Percentiles rank a stretch among this genome's conserved stretches.
phyloP scores from a whole-genome alignment of 2,329 filamentous ascomycete genomes.

The Fusarium chaquense region DNA sequence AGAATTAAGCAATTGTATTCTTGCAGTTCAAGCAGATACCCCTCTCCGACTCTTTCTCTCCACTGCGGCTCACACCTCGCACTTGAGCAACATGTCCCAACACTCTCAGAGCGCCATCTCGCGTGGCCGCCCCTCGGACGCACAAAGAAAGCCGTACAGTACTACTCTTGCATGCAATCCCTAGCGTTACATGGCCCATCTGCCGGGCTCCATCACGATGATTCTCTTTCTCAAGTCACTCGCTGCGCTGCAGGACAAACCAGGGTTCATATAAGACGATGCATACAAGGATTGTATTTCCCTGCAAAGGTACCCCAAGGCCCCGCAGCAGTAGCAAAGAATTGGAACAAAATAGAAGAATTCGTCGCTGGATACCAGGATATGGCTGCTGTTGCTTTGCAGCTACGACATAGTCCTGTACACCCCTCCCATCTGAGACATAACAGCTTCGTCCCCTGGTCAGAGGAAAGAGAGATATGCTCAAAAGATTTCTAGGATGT shows the following conservation, averaged over 20 bases:
- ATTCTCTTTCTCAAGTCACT: constrained; percentile 6
- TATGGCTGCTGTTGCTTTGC: neutral
- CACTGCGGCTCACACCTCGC: constrained; percentile 37
- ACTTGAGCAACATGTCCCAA: constrained; percentile 34
- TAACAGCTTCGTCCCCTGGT: constrained; percentile 3
- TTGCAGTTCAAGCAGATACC: neutral
- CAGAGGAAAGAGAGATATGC: neutral
- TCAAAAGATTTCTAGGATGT: constrained; percentile 9
- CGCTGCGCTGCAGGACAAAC: constrained; percentile 10
- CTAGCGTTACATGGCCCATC: constrained; percentile 44
- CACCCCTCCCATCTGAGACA: constrained; percentile 22
- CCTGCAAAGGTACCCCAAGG: constrained; percentile 28
- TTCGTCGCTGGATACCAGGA: neutral
- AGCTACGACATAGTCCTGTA: neutral
- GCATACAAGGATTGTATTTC: constrained; percentile 29
- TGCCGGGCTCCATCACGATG: constrained; percentile 36
- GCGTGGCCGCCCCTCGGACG: constrained; percentile 46
- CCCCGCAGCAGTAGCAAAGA: constrained; percentile 10
- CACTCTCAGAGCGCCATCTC: constrained; percentile 44
- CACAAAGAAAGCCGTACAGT: constrained; percentile 26
- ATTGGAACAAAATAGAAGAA: neutral
- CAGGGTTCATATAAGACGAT: constrained; percentile 8
- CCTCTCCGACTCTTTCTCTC: constrained; percentile 7
- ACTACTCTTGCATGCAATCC: constrained; percentile 18
- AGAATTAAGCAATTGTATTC: neutral